Conservation (phyloP, 768 basidiomycete species). For the Leccinum fibrillosum region DNA sequence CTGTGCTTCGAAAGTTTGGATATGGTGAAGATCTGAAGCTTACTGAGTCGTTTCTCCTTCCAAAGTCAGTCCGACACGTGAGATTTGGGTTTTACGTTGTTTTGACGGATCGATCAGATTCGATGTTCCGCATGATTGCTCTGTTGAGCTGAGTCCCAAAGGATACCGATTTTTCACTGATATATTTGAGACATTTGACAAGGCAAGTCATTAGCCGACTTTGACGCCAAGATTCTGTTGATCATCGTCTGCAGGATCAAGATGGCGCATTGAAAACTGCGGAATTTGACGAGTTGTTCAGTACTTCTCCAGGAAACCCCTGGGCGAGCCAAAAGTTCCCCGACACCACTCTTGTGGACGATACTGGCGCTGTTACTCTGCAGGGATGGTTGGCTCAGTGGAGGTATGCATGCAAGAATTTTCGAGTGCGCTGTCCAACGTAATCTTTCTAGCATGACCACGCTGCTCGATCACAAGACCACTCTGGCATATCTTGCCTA, state of each 20-base stretch:
- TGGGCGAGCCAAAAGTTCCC: conserved; percentile 92
- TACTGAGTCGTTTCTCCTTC: conserved; percentile 82
- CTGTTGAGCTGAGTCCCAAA: conserved; percentile 89
- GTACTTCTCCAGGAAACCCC: conserved; percentile 95
- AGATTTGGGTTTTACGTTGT: background rate
- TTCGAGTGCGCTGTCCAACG: conserved; percentile 1
- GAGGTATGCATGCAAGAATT: conserved; percentile 58
- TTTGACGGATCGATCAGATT: conserved; percentile 51
- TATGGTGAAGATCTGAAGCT: conserved; percentile 93
- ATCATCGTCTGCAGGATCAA: conserved; percentile 61
- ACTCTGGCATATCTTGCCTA: conserved; percentile 95
- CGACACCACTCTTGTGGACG: conserved; percentile 83
- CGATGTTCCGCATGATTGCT: conserved; percentile 91
- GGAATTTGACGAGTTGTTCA: conserved; percentile 87
- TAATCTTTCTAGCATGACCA: conserved; percentile 75
- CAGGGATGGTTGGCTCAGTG: conserved; percentile 99
- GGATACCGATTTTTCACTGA: conserved; percentile 98
- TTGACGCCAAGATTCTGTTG: background rate
- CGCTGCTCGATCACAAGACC: conserved; percentile 87
- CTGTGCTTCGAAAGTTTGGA: conserved; percentile 89
- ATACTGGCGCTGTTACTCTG: conserved; percentile 86
- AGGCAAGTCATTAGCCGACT: conserved; percentile 42
- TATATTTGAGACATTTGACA: conserved; percentile 93
- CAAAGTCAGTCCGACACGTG: conserved; percentile 61
- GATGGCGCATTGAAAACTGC: conserved; percentile 85